phyloP scores from a whole-genome alignment of 202 grass and related monocot genomes.

The Musa balbisiana region DNA sequence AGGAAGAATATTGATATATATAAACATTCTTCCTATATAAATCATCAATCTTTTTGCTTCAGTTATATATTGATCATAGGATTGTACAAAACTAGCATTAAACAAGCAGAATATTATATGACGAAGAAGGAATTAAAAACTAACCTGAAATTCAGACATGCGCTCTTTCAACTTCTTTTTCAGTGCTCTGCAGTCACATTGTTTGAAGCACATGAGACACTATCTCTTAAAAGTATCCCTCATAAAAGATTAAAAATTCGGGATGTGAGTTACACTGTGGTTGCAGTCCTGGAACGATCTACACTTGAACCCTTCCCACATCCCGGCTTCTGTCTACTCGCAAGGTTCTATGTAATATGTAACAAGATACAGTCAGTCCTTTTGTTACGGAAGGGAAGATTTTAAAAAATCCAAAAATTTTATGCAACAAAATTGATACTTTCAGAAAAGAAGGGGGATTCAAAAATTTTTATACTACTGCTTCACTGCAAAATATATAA shows the following conservation, averaged over 20 bases:
- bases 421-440: not conserved
- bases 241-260: not conserved
- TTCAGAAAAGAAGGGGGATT: not conserved
- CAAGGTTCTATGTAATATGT: conserved; percentile 58
- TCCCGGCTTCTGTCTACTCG: conserved; percentile 82
- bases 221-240: not conserved
- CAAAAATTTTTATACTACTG: not conserved
- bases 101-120: not conserved
- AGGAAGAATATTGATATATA: not conserved
- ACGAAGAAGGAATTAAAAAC: not conserved
- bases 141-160: conserved; percentile 98
- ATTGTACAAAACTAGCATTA: not conserved
- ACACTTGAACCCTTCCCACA: conserved; percentile 85
- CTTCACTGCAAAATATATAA: not conserved
- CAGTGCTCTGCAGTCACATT: conserved; percentile 47
- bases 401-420: not conserved
- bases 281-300: conserved; percentile 83
- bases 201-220: not conserved
- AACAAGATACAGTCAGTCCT: conserved; percentile 24
- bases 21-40: too few species aligned
- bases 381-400: not conserved
- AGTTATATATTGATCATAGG: not conserved
- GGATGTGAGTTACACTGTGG: conserved; percentile 55
- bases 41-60: too few species aligned
- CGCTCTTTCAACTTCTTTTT: conserved; percentile 93